Conservation (phyloP, 345 rosid genomes). For the Arabidopsis suecica region DNA sequence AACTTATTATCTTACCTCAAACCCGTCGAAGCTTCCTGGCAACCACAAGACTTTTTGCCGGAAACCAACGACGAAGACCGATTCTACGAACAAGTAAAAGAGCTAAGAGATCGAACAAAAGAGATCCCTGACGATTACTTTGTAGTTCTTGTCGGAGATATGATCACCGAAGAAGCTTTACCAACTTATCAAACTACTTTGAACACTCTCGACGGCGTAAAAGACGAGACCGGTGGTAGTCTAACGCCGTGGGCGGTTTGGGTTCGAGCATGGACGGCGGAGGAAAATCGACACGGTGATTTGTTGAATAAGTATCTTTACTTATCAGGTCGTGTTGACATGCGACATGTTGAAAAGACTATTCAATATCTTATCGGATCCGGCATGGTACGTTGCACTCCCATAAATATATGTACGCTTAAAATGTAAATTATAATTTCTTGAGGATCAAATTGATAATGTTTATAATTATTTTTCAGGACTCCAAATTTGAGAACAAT, state of each 20-base stretch:
- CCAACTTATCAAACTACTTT: constrained; percentile 78
- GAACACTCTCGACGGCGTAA: constrained; percentile 59
- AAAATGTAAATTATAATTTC: neutral
- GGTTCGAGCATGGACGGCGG: constrained; percentile 65
- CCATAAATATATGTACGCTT: too few relatives aligned
- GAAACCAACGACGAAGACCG: constrained; percentile 25
- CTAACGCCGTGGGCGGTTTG: constrained; percentile 57
- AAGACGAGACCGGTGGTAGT: constrained; percentile 40
- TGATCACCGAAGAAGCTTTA: constrained; percentile 79
- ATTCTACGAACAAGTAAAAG: constrained; percentile 29
- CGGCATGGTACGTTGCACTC: constrained; percentile 38
- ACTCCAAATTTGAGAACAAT: constrained; percentile 53
- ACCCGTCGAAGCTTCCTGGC: constrained; percentile 67
- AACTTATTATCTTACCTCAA: constrained; percentile 55
- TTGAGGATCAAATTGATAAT: neutral
- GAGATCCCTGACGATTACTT: constrained; percentile 39
- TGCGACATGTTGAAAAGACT: constrained; percentile 58
- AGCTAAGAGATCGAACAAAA: constrained; percentile 31
- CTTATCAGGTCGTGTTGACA: constrained; percentile 59
- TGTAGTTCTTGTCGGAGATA: constrained; percentile 45
- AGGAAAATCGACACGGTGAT: constrained; percentile 62
- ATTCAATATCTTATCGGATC: constrained; percentile 48
- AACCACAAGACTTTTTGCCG: constrained; percentile 66
- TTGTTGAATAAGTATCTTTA: constrained; percentile 61
- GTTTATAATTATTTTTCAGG: constrained; percentile 37